Percentiles rank a stretch among this genome's conserved stretches.
These are phyloP conservation scores for Balansia obtecta DNA, from an alignment of 2,329 filamentous ascomycete genomes.

Conservation along the genomic window DNA sequence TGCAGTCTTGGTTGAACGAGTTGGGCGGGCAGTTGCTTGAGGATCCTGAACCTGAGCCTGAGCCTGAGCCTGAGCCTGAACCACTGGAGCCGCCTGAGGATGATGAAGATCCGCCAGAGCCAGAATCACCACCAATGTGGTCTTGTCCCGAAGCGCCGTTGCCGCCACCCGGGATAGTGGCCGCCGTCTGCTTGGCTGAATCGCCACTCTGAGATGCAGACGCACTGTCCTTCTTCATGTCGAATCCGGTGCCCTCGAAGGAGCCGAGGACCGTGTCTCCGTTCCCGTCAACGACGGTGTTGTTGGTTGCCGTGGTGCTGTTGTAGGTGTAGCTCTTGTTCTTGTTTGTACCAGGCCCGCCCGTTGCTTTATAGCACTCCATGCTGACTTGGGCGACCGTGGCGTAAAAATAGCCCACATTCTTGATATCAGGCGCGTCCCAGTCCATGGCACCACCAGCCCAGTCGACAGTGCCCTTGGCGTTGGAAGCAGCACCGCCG, in stretches of 20 bases:
- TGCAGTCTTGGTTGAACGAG: slow-evolving; percentile 30
- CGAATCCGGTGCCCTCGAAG: slow-evolving; percentile 65
- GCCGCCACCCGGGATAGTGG: slow-evolving; percentile 19
- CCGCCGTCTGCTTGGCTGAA: slow-evolving; percentile 12
- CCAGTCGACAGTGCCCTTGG: slow-evolving; percentile 77
- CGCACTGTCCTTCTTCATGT: slow-evolving; percentile 44
- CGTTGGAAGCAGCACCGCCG: slow-evolving; percentile 68
- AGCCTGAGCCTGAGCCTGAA: slow-evolving; percentile 10
- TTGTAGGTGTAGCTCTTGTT: slow-evolving; percentile 68
- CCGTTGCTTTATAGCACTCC: slow-evolving; percentile 63
- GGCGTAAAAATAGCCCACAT: slow-evolving; percentile 80
- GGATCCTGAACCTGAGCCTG: slow-evolving; percentile 9
- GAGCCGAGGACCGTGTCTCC: slow-evolving; percentile 66
- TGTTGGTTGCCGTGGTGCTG: slow-evolving; percentile 52
- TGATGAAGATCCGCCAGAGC: slow-evolving; percentile 9
- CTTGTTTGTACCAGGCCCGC: slow-evolving; percentile 52
- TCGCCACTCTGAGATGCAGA: slow-evolving; percentile 10
- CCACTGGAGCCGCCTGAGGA: slow-evolving; percentile 11
- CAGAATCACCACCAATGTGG: slow-evolving; percentile 8
- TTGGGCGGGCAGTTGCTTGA: slow-evolving; percentile 21
- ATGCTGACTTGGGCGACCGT: slow-evolving; percentile 66
- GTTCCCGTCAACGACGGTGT: slow-evolving; percentile 64
- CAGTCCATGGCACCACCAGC: slow-evolving; percentile 85
- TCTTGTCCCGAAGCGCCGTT: slow-evolving; percentile 14
- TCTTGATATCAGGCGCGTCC: slow-evolving; percentile 63